Evolutionary conservation across 345 rosid species (phyloP), one percentile per base, ranked within the genome.

Genomic region (Aquilaria sinensis): DNA sequence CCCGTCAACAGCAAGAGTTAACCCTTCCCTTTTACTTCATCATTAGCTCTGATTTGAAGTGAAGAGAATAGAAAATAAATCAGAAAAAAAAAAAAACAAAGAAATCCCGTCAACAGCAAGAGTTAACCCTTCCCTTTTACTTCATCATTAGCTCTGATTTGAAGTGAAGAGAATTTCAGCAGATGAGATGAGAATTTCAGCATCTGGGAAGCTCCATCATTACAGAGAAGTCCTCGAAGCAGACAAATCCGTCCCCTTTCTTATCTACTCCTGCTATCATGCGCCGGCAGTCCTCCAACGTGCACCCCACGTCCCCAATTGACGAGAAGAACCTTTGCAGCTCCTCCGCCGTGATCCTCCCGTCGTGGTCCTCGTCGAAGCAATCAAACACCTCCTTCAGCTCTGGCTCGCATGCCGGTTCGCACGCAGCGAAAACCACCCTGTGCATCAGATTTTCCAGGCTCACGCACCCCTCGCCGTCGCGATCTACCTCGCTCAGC

Each of bases 341-440:
- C 67, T 94, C 99, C 76, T 85, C 93, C 59, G 93, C 97, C 70
- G 96, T 75, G 41, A 94, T 94, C 66, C 41, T 81, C n/a, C 97
- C 99, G 68, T 94, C 95, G 23, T 78, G 92, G 75, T 94, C 96
- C 37, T 77, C 70, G 67, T 94, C 99, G 11, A 90, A 94, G 55
- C 67, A 76, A 57, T 83, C 87, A 12, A 94, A 94, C 2, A 89
- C 80, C 70, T 85, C 96, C 49, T 74, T 75, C 47, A 94, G 78
- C 78, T 94, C 99, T 56, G 75, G 77, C 52, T 68, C 77, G 43
- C 83, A 81, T 0, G 83, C 79, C 1, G 81, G 77, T 62, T 74
- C 83, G 67, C 76, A 65, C 1, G 74, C 74, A 12, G 88, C 58
- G 6, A 79, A 85, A 8, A 71, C 77, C 9, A 86, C 75, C 43